Evolutionary conservation across 805 yeast genomes (phyloP).

Genomic region (Nakazawaea wyomingensis): DNA sequence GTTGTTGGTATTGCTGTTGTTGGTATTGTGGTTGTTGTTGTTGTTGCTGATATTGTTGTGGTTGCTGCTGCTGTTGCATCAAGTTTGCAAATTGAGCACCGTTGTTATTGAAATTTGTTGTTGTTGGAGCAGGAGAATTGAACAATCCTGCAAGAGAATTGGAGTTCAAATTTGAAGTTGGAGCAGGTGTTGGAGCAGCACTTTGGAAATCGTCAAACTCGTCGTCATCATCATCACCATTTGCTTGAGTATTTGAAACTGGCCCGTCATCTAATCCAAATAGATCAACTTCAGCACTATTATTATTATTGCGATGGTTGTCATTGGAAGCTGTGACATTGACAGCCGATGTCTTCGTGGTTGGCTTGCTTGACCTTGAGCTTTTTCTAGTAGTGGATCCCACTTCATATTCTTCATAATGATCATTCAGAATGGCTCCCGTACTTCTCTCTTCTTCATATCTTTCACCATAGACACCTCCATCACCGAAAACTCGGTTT

Average conservation of each 20-base stretch:
- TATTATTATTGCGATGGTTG: too few species aligned
- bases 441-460: constrained; percentile 53
- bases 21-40: constrained; percentile 1
- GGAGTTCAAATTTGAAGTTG: constrained; percentile 14
- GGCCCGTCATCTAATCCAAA: constrained; percentile 37
- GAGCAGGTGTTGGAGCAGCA: constrained; percentile 41
- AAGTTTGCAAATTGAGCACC: neutral
- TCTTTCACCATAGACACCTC: constrained; percentile 65
- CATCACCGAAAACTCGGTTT: constrained; percentile 62
- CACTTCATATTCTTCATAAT: constrained; percentile 61
- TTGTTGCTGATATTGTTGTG: constrained; percentile 11
- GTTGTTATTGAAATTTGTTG: constrained; percentile 10
- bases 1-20: constrained; percentile 10
- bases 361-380: constrained; percentile 26
- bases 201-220: constrained; percentile 80
- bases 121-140: constrained; percentile 15
- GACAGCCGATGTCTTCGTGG: constrained; percentile 34
- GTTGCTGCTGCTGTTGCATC: neutral
- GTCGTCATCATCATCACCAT: constrained; percentile 60
- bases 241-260: constrained; percentile 18
- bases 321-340: constrained; percentile 35
- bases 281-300: constrained; percentile 38
- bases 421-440: constrained; percentile 26
- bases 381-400: constrained; percentile 26
- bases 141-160: constrained; percentile 29